phyloP scores from a whole-genome alignment of 139 green algal genomes.

The Chlamydomonas asymmetrica region DNA sequence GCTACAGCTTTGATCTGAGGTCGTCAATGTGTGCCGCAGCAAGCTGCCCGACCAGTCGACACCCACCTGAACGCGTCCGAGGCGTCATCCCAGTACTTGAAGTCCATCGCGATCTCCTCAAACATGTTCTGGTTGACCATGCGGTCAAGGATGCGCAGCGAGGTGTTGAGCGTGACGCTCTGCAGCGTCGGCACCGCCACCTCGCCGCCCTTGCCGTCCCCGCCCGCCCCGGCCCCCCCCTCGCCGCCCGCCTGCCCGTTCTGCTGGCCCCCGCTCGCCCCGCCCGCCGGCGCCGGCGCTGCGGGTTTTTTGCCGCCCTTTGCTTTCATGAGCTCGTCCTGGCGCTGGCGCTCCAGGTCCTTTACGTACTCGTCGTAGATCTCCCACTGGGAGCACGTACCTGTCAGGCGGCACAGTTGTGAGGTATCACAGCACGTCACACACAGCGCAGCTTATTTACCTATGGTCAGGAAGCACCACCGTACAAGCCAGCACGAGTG shows the following conservation, averaged over 20 bases:
- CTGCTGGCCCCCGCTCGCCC: constrained; percentile 1
- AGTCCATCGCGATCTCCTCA: constrained; percentile 87
- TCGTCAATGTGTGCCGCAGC: no score
- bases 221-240: background rate
- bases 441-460: no score
- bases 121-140: constrained; percentile 92
- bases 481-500: no score
- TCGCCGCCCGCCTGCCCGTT: background rate
- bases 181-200: constrained; percentile 12
- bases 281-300: background rate
- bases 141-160: constrained; percentile 75
- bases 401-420: no score
- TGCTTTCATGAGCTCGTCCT: constrained; percentile 68
- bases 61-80: constrained; percentile 66
- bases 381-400: constrained; percentile 77
- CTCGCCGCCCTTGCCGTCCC: background rate
- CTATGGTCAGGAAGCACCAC: no score
- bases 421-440: no score
- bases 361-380: constrained; percentile 94
- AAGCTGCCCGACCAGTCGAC: background rate
- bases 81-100: constrained; percentile 95
- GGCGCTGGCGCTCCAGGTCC: constrained; percentile 75
- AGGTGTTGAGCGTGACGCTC: constrained; percentile 14
- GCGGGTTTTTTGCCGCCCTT: constrained; percentile 52
- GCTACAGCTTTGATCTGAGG: no score